Conservation (phyloP, 192 early-diverging fungal genomes). For the Coemansia sp. region DNA sequence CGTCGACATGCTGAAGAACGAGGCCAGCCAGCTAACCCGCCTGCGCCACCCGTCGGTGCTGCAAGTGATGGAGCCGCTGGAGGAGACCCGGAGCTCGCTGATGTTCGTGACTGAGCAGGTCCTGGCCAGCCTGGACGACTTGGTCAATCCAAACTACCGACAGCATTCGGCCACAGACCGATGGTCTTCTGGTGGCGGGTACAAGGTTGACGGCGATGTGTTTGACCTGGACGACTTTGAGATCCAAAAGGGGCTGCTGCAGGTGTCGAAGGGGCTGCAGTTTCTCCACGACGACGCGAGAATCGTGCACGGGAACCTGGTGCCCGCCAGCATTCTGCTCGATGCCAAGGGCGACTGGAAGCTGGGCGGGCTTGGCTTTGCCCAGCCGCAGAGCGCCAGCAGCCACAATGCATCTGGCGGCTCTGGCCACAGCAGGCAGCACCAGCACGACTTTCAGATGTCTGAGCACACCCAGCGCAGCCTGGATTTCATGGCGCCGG, state of each 20-base stretch:
- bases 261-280: conserved; percentile 66
- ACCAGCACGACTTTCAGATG: conserved; percentile 58
- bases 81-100: conserved; percentile 59
- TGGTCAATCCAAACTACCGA: conserved; percentile 48
- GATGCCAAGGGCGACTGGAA: conserved; percentile 81
- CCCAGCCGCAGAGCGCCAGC: conserved; percentile 11
- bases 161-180: conserved; percentile 23
- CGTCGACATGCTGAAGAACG: conserved; percentile 56
- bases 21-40: conserved; percentile 65
- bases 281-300: conserved; percentile 72
- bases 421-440: too few species aligned
- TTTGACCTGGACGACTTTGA: conserved; percentile 76
- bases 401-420: too few species aligned
- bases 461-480: conserved; percentile 57
- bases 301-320: conserved; percentile 69
- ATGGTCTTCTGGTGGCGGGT: too few species aligned
- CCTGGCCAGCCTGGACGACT: conserved; percentile 57
- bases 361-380: conserved; percentile 70
- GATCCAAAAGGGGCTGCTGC: conserved; percentile 75
- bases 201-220: conserved; percentile 41
- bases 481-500: conserved; percentile 65
- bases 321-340: conserved; percentile 69
- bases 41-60: conserved; percentile 76
- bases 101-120: conserved; percentile 79
- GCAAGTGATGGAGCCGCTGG: conserved; percentile 69